Evolutionary conservation across 2,329 filamentous ascomycete genomes (phyloP).

Genomic region (Ophiostoma ulmi): DNA sequence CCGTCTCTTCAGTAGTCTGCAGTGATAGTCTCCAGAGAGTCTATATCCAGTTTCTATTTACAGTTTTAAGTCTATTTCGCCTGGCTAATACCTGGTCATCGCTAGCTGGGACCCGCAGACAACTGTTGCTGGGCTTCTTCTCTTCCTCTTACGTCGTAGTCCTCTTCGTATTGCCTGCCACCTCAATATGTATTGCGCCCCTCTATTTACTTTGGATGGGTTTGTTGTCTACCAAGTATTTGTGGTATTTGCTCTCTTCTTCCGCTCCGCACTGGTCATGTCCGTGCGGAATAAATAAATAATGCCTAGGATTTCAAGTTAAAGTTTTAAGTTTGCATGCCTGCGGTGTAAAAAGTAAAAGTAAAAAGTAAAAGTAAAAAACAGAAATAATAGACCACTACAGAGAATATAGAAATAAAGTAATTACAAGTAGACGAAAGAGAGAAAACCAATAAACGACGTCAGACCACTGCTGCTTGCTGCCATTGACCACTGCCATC

Average conservation of each 20-base stretch:
- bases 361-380: neutral
- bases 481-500: neutral
- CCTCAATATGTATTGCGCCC: neutral
- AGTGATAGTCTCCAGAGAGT: neutral
- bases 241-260: neutral
- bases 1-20: constrained; percentile 3
- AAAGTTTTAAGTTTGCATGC: constrained; percentile 5
- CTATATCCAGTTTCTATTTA: neutral
- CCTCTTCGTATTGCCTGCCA: constrained; percentile 11
- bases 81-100: neutral
- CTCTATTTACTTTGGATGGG: constrained; percentile 7
- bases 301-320: neutral
- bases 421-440: neutral
- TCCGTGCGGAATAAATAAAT: neutral
- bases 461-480: neutral
- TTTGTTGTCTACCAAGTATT: neutral
- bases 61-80: neutral
- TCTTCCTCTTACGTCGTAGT: neutral
- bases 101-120: neutral
- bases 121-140: constrained; percentile 8
- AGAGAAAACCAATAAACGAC: neutral
- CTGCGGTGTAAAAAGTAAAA: neutral
- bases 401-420: neutral
- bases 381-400: too few species aligned
- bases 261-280: neutral